phyloP scores from a whole-genome alignment of 768 basidiomycete species.

The Flagelloscypha sp. region DNA sequence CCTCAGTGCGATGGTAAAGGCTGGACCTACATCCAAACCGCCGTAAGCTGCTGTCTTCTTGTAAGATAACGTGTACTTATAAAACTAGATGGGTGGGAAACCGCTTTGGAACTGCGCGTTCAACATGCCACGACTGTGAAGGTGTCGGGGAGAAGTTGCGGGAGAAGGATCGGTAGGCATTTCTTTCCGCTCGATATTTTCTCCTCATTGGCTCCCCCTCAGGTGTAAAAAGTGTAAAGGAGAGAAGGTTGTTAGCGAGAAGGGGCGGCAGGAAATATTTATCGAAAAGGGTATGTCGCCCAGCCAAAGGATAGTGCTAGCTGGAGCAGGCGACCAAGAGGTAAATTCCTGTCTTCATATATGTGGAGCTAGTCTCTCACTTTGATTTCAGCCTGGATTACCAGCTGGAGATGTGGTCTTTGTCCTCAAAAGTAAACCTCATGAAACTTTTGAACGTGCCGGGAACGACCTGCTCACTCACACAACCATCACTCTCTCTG shows the following conservation, averaged over 20 bases:
- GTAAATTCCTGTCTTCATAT: constrained; percentile 30
- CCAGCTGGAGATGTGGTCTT: constrained; percentile 92
- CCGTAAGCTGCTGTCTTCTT: too few species aligned
- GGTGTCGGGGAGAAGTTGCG: constrained; percentile 64
- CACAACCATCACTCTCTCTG: constrained; percentile 83
- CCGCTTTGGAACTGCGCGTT: constrained; percentile 43
- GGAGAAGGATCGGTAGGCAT: constrained; percentile 72
- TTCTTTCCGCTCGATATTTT: constrained; percentile 1
- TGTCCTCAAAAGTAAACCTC: constrained; percentile 55
- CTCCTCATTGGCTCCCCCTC: constrained; percentile 2
- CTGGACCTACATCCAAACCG: constrained; percentile 52
- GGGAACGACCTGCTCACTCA: constrained; percentile 74
- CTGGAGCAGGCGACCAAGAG: constrained; percentile 89
- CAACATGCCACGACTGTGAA: constrained; percentile 59
- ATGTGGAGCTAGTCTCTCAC: constrained; percentile 8
- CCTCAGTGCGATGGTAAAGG: constrained; percentile 78
- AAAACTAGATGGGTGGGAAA: too few species aligned
- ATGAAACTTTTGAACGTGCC: constrained; percentile 77
- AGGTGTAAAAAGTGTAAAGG: constrained; percentile 98
- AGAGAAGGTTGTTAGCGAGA: constrained; percentile 73
- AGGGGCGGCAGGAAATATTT: constrained; percentile 80
- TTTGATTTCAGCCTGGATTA: constrained; percentile 59
- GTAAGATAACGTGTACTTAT: too few species aligned
- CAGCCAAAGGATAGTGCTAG: constrained; percentile 75
- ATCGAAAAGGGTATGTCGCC: constrained; percentile 84